These are phyloP conservation scores for Podaxis sp. DNA, from an alignment of 768 basidiomycete species.

Conservation along the genomic window DNA sequence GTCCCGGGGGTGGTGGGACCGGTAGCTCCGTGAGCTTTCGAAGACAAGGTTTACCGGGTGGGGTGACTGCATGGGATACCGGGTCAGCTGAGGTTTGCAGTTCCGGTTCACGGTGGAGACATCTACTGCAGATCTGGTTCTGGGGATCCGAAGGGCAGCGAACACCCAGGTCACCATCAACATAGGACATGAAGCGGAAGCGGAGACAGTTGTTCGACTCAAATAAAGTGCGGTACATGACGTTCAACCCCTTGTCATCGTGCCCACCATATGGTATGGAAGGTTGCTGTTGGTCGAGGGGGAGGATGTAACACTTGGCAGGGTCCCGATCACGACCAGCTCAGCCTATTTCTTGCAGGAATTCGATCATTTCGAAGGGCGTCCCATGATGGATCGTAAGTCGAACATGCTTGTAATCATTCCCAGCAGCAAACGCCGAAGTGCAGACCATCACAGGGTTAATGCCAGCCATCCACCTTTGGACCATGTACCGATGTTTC, in stretches of 20 bases:
- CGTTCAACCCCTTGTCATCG: too few species aligned
- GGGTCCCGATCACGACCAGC: background rate
- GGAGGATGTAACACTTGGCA: conserved; percentile 2
- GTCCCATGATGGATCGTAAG: conserved; percentile 20
- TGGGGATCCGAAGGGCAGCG: background rate
- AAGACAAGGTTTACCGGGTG: too few species aligned
- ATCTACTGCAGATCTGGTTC: background rate
- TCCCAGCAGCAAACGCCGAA: conserved; percentile 25
- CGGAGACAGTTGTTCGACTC: conserved; percentile 1
- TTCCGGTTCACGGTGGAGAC: too few species aligned
- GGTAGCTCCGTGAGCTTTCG: too few species aligned
- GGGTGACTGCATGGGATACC: too few species aligned
- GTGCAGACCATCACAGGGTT: conserved; percentile 19
- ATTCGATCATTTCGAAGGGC: conserved; percentile 20
- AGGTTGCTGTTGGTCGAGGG: too few species aligned
- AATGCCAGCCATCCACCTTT: conserved; percentile 13
- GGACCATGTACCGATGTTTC: background rate
- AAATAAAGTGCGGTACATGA: conserved; percentile 13
- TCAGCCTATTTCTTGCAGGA: background rate
- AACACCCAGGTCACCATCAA: background rate
- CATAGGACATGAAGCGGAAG: conserved; percentile 9
- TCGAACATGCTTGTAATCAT: conserved; percentile 21
- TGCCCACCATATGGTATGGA: too few species aligned
- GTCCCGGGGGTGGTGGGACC: too few species aligned
- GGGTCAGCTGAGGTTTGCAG: too few species aligned